Conservation (phyloP, 495 filamentous ascomycete genomes). For the Penicillium cosmopolitanum region DNA sequence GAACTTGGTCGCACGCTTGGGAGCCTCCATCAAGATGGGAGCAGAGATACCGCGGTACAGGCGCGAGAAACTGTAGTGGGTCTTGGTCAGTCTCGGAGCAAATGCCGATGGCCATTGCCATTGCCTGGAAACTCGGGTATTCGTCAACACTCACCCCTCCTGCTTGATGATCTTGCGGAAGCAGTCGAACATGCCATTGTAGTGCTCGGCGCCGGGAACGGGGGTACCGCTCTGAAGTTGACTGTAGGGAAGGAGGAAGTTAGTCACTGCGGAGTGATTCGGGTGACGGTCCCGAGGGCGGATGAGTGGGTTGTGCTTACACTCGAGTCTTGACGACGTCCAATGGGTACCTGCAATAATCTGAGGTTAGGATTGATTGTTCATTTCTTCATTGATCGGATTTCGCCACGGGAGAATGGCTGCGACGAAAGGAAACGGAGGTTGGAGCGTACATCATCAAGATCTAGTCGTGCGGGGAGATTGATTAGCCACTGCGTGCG, state of each 20-base stretch:
- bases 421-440: slow-evolving; percentile 7
- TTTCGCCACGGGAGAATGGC: neutral
- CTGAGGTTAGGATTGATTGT: slow-evolving; percentile 19
- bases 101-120: neutral
- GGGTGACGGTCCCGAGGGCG: slow-evolving; percentile 20
- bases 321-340: slow-evolving; percentile 98
- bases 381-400: neutral
- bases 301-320: slow-evolving; percentile 54
- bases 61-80: slow-evolving; percentile 67
- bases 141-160: slow-evolving; percentile 72
- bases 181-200: slow-evolving; percentile 97
- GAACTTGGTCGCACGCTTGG: slow-evolving; percentile 98
- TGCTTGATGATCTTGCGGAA: slow-evolving; percentile 93
- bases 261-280: slow-evolving; percentile 15
- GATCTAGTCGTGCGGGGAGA: slow-evolving; percentile 62
- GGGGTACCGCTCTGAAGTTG: slow-evolving; percentile 81
- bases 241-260: slow-evolving; percentile 44
- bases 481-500: slow-evolving; percentile 24
- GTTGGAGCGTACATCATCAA: slow-evolving; percentile 70
- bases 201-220: slow-evolving; percentile 69
- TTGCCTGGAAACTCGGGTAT: neutral
- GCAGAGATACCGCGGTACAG: slow-evolving; percentile 95
- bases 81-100: slow-evolving; percentile 12
- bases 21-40: slow-evolving; percentile 97
- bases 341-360: slow-evolving; percentile 82